Evolutionary conservation across 108 stramenopile species (phyloP).

Genomic region (Discostella pseudostelligera): DNA sequence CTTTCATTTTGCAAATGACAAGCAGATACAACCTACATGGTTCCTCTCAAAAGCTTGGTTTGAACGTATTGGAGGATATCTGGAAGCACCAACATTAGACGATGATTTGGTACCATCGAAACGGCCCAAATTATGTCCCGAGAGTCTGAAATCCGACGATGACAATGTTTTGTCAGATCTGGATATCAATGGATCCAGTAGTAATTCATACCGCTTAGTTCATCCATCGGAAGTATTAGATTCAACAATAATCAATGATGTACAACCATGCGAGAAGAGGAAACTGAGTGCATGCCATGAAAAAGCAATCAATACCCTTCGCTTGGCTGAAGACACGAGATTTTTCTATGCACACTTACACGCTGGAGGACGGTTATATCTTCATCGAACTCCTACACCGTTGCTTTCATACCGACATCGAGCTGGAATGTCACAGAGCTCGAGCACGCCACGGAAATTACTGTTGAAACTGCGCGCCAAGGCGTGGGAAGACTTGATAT

Average conservation of each 20-base stretch:
- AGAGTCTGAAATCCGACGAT: background rate
- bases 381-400: slow-evolving; percentile 52
- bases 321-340: slow-evolving; percentile 86
- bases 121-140: background rate
- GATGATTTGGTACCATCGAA: slow-evolving; percentile 15
- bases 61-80: slow-evolving; percentile 70
- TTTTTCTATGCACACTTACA: slow-evolving; percentile 83
- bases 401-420: slow-evolving; percentile 85
- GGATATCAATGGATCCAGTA: slow-evolving; percentile 3
- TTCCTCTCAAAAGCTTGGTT: slow-evolving; percentile 59
- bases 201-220: slow-evolving; percentile 43
- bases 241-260: background rate
- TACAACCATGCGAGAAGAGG: too few species aligned
- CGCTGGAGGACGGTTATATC: slow-evolving; percentile 48
- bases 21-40: slow-evolving; percentile 87
- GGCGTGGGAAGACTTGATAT: slow-evolving; percentile 69
- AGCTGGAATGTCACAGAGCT: slow-evolving; percentile 70
- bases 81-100: slow-evolving; percentile 52
- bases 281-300: too few species aligned
- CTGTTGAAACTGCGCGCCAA: slow-evolving; percentile 68
- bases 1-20: background rate
- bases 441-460: slow-evolving; percentile 73
- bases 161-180: background rate
- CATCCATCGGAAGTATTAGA: slow-evolving; percentile 33
- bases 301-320: slow-evolving; percentile 41